These are phyloP conservation scores for Lachnellula arida DNA, from an alignment of 2,329 filamentous ascomycete species.

Conservation along the genomic window DNA sequence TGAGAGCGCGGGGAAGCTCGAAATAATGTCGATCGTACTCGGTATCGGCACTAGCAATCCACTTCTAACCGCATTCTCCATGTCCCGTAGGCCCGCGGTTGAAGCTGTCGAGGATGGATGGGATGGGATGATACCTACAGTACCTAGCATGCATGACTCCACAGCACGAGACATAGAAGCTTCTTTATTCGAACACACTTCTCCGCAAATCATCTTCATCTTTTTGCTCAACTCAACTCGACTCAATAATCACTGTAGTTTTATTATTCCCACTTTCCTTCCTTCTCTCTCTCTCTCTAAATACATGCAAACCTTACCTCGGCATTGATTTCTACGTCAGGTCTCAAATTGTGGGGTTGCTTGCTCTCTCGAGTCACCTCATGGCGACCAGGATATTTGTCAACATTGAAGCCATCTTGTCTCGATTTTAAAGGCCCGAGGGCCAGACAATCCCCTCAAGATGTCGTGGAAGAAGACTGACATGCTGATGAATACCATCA, in stretches of 20 bases:
- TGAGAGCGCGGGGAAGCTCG: background rate
- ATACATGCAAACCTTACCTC: conserved; percentile 5
- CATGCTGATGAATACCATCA: conserved; percentile 92
- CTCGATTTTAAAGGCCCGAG: conserved; percentile 25
- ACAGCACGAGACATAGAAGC: background rate
- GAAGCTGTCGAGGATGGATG: background rate
- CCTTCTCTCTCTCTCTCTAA: background rate
- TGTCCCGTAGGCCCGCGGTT: background rate
- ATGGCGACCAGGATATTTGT: conserved; percentile 9
- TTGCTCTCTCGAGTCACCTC: conserved; percentile 6
- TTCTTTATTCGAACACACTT: background rate
- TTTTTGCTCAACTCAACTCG: background rate
- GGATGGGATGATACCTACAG: too few relatives aligned
- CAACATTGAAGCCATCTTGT: conserved; percentile 18
- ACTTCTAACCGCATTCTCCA: background rate
- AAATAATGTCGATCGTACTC: background rate
- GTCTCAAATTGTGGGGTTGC: conserved; percentile 1
- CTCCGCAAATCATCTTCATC: background rate
- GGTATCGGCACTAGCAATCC: background rate
- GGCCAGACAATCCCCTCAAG: conserved; percentile 32
- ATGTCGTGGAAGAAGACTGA: conserved; percentile 96
- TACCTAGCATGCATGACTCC: background rate
- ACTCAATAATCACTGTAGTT: background rate
- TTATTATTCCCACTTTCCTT: background rate
- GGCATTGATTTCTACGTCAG: conserved; percentile 13